phyloP scores from a whole-genome alignment of 2,329 filamentous ascomycete genomes.

The Colletotrichum zoysiae region DNA sequence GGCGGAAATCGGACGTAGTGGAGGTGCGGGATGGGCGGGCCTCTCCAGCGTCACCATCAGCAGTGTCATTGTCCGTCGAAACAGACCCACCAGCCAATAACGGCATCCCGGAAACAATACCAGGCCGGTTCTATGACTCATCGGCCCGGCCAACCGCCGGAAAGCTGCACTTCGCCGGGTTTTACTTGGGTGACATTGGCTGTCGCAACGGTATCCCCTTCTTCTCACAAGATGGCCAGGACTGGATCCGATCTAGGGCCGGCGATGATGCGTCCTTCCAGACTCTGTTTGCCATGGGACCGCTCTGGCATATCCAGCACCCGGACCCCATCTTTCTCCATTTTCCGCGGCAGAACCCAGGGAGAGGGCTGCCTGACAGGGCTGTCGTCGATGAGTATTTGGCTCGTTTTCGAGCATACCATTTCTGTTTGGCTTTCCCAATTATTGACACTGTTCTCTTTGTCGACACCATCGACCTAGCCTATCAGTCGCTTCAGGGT shows the following conservation, averaged over 20 bases:
- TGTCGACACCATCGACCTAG: constrained; percentile 56
- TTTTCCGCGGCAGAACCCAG: neutral
- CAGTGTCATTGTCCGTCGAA: constrained; percentile 17
- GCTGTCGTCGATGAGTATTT: constrained; percentile 48
- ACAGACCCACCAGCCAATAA: constrained; percentile 20
- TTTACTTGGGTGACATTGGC: constrained; percentile 60
- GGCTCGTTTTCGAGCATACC: constrained; percentile 45
- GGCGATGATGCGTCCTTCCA: constrained; percentile 52
- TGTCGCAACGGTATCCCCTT: constrained; percentile 63
- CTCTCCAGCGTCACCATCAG: constrained; percentile 29
- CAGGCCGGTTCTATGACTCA: constrained; percentile 34
- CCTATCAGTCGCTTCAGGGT: constrained; percentile 53
- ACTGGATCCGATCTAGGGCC: constrained; percentile 62
- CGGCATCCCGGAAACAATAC: constrained; percentile 27
- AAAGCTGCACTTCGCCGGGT: constrained; percentile 61
- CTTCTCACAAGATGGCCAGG: constrained; percentile 59
- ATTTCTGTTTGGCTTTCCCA: constrained; percentile 62
- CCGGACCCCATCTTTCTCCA: constrained; percentile 37
- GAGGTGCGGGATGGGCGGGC: constrained; percentile 18
- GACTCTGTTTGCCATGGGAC: constrained; percentile 44
- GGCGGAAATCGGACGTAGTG: constrained; percentile 29
- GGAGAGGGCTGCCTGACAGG: constrained; percentile 52
- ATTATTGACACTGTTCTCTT: constrained; percentile 62
- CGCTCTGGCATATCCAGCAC: constrained; percentile 42
- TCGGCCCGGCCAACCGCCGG: constrained; percentile 44